A percentile compares a stretch with the other conserved stretches of the same genome.
These are phyloP conservation scores for Mucor velutinosus DNA, from an alignment of 371 early-diverging fungal species.

Conservation along the genomic window DNA sequence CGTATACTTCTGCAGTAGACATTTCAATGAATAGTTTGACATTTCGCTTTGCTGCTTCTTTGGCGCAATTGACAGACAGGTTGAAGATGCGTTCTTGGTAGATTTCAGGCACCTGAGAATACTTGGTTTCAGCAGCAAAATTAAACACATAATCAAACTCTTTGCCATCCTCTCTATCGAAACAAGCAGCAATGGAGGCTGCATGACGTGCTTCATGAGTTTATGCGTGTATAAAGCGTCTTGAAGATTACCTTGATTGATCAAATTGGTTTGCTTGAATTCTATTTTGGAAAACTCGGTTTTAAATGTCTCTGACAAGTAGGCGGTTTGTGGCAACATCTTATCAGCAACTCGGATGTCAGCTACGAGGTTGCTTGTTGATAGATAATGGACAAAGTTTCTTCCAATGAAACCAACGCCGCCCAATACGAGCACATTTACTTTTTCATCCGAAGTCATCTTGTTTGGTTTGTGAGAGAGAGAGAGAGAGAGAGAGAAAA, in stretches of 20 bases:
- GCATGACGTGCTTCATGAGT: not conserved
- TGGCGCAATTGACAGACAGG: constrained; percentile 73
- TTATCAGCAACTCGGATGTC: constrained; percentile 91
- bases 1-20: constrained; percentile 90
- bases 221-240: not conserved
- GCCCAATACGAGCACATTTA: constrained; percentile 71
- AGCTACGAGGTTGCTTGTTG: constrained; percentile 64
- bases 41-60: constrained; percentile 79
- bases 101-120: constrained; percentile 81
- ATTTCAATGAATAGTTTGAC: constrained; percentile 79
- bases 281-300: constrained; percentile 74
- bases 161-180: constrained; percentile 66
- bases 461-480: not conserved
- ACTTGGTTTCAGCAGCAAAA: constrained; percentile 90
- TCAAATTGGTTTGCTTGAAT: constrained; percentile 83
- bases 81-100: constrained; percentile 86
- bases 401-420: constrained; percentile 90
- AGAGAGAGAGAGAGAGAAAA: not conserved
- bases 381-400: constrained; percentile 73
- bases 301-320: constrained; percentile 67
- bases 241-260: constrained; percentile 63
- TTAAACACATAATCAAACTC: constrained; percentile 89
- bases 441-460: constrained; percentile 18
- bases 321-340: constrained; percentile 84
- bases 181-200: constrained; percentile 77